phyloP scores from a whole-genome alignment of 2,329 filamentous ascomycete species.

The Penicillium sp. region DNA sequence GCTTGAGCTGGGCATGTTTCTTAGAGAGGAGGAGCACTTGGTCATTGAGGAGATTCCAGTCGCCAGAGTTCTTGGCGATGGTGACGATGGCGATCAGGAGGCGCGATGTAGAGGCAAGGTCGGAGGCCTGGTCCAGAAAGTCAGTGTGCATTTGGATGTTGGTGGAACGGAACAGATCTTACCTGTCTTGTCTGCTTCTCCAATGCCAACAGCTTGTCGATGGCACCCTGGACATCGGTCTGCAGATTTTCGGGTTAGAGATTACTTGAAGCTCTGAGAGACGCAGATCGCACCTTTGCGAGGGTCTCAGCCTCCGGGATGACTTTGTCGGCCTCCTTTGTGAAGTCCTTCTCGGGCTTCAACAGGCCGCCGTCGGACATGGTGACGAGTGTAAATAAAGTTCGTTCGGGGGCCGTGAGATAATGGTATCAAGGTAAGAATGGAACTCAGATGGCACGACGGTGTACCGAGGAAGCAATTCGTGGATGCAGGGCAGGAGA shows the following conservation, averaged over 20 bases:
- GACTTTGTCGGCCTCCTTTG: slow-evolving; percentile 89
- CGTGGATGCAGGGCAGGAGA: slow-evolving; percentile 1
- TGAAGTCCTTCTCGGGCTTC: slow-evolving; percentile 98
- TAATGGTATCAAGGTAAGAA: background rate
- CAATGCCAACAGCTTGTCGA: slow-evolving; percentile 86
- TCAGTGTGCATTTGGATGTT: slow-evolving; percentile 3
- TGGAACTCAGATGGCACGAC: background rate
- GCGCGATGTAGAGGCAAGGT: slow-evolving; percentile 91
- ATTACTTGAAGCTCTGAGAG: background rate
- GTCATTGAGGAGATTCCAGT: slow-evolving; percentile 95
- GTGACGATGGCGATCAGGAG: slow-evolving; percentile 85
- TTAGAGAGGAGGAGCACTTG: slow-evolving; percentile 94
- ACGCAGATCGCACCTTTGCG: slow-evolving; percentile 64
- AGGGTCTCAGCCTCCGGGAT: slow-evolving; percentile 88
- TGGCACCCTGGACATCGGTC: slow-evolving; percentile 74
- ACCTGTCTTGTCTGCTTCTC: slow-evolving; percentile 99
- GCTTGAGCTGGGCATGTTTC: slow-evolving; percentile 99
- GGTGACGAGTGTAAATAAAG: slow-evolving; percentile 35
- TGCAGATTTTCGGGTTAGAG: slow-evolving; percentile 26
- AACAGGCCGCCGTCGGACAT: slow-evolving; percentile 81
- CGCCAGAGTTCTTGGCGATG: slow-evolving; percentile 85
- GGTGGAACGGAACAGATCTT: slow-evolving; percentile 14
- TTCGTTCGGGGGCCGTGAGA: slow-evolving; percentile 3
- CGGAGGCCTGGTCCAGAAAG: slow-evolving; percentile 66
- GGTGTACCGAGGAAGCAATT: slow-evolving; percentile 3